Conservation (phyloP, 2,329 filamentous ascomycete genomes). For the Pyrenophora seminiperda region DNA sequence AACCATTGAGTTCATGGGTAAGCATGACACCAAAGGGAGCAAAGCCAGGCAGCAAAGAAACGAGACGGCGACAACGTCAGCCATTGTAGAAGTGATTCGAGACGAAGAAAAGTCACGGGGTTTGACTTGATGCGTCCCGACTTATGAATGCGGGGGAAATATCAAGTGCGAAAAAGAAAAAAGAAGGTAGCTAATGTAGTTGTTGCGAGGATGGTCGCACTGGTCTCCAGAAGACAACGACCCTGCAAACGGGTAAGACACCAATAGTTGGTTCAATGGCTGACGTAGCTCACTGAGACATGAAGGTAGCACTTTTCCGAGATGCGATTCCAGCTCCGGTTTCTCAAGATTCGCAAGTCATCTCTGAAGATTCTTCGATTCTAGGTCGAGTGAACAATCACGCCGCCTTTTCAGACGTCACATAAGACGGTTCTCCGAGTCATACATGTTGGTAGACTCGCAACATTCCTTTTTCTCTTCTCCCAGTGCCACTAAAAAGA, state of each 20-base stretch:
- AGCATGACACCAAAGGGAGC: neutral
- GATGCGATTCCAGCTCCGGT: no score
- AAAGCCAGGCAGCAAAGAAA: neutral
- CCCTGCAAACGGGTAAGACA: constrained; percentile 33
- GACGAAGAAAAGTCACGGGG: neutral
- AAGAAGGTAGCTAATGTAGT: neutral
- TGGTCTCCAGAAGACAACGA: neutral
- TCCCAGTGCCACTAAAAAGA: constrained; percentile 49
- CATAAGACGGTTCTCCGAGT: neutral
- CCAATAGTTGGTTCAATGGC: constrained; percentile 11
- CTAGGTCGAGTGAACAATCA: no score
- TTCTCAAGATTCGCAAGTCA: neutral
- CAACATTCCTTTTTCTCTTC: neutral
- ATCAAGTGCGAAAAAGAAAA: constrained; percentile 3
- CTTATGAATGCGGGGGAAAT: neutral
- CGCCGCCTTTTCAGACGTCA: neutral
- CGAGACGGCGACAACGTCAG: neutral
- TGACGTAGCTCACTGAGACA: constrained; percentile 21
- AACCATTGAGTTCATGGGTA: neutral
- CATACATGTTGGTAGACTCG: neutral
- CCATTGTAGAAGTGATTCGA: neutral
- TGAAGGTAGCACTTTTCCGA: neutral
- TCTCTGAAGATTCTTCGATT: neutral
- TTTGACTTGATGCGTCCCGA: neutral
- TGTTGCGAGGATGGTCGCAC: neutral